Percentiles rank a stretch among this genome's conserved stretches.
phyloP scores from a whole-genome alignment of 192 early-diverging fungal genomes.

The Dissophora ornata region DNA sequence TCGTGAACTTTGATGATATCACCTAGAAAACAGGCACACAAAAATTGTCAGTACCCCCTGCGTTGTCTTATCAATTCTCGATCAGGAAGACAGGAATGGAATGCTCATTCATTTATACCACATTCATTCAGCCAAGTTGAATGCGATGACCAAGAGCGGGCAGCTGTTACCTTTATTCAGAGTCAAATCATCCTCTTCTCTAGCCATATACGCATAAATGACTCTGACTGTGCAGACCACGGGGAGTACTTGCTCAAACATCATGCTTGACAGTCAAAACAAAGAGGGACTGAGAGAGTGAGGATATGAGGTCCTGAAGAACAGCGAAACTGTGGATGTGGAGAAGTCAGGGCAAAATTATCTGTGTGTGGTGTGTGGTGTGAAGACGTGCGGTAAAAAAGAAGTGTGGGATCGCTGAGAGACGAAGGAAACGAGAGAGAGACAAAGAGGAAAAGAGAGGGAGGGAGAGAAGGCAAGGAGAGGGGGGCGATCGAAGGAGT shows the following conservation, averaged over 20 bases:
- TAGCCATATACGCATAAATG: slow-evolving; percentile 39
- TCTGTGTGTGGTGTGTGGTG: too few relatives aligned
- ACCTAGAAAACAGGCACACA: slow-evolving; percentile 6
- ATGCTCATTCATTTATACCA: not conserved
- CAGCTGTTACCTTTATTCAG: slow-evolving; percentile 50
- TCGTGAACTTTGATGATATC: slow-evolving; percentile 52
- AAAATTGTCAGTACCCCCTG: not conserved
- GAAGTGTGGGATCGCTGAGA: not conserved
- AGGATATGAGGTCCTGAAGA: not conserved
- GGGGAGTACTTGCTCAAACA: slow-evolving; percentile 16
- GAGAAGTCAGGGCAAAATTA: too few relatives aligned
- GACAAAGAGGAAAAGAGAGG: not conserved
- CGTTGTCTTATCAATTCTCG: too few relatives aligned
- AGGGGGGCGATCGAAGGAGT: not conserved
- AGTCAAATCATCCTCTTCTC: slow-evolving; percentile 37
- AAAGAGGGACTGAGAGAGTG: not conserved
- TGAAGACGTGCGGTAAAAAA: not conserved
- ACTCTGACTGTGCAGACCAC: slow-evolving; percentile 39
- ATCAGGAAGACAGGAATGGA: too few relatives aligned
- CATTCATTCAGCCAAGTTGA: not conserved
- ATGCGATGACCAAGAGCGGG: too few relatives aligned
- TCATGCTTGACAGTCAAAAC: not conserved
- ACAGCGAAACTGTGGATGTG: not conserved
- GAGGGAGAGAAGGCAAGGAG: not conserved
- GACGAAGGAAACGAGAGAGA: not conserved